These are phyloP conservation scores for Aspergillus niger DNA, from an alignment of 2,329 filamentous ascomycete genomes.

Conservation along the genomic window DNA sequence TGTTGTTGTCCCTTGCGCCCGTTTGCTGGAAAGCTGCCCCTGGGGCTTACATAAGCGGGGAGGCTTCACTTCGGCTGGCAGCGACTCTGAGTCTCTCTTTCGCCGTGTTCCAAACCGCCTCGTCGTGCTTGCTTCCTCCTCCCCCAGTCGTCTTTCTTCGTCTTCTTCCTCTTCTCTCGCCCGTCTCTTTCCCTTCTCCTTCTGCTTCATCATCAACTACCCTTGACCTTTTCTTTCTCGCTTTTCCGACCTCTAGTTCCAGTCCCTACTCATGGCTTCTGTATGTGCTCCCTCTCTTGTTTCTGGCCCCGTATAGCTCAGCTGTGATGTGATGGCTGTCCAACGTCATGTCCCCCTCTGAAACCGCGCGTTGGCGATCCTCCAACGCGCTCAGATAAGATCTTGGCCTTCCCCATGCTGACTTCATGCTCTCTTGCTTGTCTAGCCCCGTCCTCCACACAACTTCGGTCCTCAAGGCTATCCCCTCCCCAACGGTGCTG, in stretches of 20 bases:
- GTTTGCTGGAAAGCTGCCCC: conserved; percentile 1
- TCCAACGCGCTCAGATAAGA: conserved; percentile 9
- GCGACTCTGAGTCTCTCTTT: conserved; percentile 11
- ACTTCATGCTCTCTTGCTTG: conserved; percentile 15
- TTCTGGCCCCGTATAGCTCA: conserved; percentile 14
- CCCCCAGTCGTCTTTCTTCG: conserved; percentile 13
- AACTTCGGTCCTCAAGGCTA: conserved; percentile 47
- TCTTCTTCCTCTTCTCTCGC: conserved; percentile 18
- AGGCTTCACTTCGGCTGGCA: conserved; percentile 6
- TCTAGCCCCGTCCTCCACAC: conserved; percentile 47
- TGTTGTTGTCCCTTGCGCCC: conserved; percentile 8
- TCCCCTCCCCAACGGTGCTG: conserved; percentile 50
- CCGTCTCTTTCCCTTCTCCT: conserved; percentile 8
- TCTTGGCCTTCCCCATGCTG: conserved; percentile 20
- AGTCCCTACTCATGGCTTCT: conserved; percentile 48
- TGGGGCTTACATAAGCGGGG: conserved; percentile 23
- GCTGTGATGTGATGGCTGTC: conserved; percentile 21
- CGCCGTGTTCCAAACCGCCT: conserved; percentile 13
- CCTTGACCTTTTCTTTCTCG: conserved; percentile 10
- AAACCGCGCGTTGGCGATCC: conserved; percentile 15
- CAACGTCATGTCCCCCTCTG: conserved; percentile 20
- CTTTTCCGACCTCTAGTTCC: not conserved
- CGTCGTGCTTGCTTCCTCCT: conserved; percentile 21
- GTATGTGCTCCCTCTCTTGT: conserved; percentile 38
- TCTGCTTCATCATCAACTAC: conserved; percentile 10